Conservation (phyloP, 2,329 filamentous ascomycete species). For the Epichloe gansuensis region DNA sequence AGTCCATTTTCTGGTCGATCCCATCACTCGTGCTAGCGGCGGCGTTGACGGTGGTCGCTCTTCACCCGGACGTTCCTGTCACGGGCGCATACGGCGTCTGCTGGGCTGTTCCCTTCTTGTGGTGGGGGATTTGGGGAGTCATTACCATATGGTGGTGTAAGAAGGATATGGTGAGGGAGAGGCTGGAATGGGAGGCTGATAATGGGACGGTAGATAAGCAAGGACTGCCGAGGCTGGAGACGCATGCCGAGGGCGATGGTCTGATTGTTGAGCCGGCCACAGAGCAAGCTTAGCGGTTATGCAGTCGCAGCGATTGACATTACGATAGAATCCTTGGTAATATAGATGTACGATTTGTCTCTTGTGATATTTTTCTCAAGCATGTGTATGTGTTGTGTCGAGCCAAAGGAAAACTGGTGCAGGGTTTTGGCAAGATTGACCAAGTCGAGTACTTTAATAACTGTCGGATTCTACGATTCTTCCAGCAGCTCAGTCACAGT, state of each 20-base stretch:
- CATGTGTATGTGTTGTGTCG: too few species aligned
- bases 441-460: too few species aligned
- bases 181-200: conserved; percentile 23
- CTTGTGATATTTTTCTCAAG: too few species aligned
- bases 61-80: conserved; percentile 22
- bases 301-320: not conserved
- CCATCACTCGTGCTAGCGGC: conserved; percentile 24
- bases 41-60: conserved; percentile 23
- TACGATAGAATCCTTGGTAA: not conserved
- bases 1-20: conserved; percentile 29
- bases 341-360: too few species aligned
- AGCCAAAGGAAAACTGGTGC: too few species aligned
- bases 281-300: not conserved
- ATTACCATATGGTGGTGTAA: conserved; percentile 26
- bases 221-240: not conserved
- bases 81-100: conserved; percentile 25
- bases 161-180: conserved; percentile 22
- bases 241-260: not conserved
- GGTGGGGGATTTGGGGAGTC: conserved; percentile 21
- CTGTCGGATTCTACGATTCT: too few species aligned
- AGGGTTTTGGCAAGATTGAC: too few species aligned
- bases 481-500: too few species aligned
- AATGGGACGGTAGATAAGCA: conserved; percentile 1
- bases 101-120: conserved; percentile 28
- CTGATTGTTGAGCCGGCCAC: not conserved